Evolutionary conservation across 495 filamentous ascomycete genomes (phyloP).

Genomic region (Aspergillus cavernicola): DNA sequence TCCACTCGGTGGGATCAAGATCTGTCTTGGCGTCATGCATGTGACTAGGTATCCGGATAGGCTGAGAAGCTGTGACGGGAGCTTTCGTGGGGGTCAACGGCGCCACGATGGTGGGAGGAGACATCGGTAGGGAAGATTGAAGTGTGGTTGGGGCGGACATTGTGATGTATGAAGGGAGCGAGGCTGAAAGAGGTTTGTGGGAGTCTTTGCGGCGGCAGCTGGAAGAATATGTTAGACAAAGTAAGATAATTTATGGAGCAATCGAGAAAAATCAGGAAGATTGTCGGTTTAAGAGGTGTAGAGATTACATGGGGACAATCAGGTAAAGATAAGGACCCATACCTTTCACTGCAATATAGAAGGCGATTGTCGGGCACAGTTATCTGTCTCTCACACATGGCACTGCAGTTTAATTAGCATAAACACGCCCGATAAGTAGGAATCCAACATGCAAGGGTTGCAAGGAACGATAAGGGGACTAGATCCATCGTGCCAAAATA

Average conservation of each 20-base stretch:
- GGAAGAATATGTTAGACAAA: slow-evolving; percentile 9
- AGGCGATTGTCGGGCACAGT: slow-evolving; percentile 59
- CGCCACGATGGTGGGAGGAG: slow-evolving; percentile 41
- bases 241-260: background rate
- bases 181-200: slow-evolving; percentile 45
- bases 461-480: slow-evolving; percentile 10
- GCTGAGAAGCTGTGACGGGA: slow-evolving; percentile 22
- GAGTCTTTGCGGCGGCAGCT: slow-evolving; percentile 54
- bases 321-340: slow-evolving; percentile 21
- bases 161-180: slow-evolving; percentile 27
- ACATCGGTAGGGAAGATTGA: slow-evolving; percentile 34
- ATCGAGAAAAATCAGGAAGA: background rate
- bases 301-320: slow-evolving; percentile 2
- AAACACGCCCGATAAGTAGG: slow-evolving; percentile 20
- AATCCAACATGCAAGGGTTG: slow-evolving; percentile 23
- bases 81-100: slow-evolving; percentile 40
- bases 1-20: slow-evolving; percentile 57
- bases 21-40: slow-evolving; percentile 42
- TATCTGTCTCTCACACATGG: slow-evolving; percentile 66
- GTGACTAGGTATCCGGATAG: slow-evolving; percentile 42
- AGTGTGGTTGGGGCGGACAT: slow-evolving; percentile 28
- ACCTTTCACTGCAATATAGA: slow-evolving; percentile 56
- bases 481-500: slow-evolving; percentile 2
- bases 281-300: slow-evolving; percentile 2
- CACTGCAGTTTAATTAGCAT: slow-evolving; percentile 39